These are phyloP conservation scores for Trypanosoma conorhini DNA, from an alignment of 208 protist species.

Conservation along the genomic window DNA sequence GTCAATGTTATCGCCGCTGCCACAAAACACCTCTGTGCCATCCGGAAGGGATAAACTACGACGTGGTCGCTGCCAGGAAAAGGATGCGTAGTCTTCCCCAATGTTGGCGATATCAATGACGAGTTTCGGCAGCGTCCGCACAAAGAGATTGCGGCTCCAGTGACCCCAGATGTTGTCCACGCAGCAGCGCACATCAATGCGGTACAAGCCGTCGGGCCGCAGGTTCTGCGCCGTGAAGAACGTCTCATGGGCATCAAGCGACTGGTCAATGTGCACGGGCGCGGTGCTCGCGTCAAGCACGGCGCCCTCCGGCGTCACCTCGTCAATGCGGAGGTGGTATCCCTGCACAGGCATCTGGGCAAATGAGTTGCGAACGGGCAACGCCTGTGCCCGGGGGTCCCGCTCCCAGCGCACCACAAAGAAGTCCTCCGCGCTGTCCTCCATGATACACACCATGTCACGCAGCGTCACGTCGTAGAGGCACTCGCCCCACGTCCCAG, in stretches of 20 bases:
- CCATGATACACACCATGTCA: slow-evolving; percentile 73
- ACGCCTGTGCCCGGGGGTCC: slow-evolving; percentile 47
- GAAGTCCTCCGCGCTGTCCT: slow-evolving; percentile 78
- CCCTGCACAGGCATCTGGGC: slow-evolving; percentile 47
- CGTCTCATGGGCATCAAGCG: slow-evolving; percentile 26
- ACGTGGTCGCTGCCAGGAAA: slow-evolving; percentile 71
- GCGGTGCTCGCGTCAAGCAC: slow-evolving; percentile 31
- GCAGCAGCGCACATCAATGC: slow-evolving; percentile 78
- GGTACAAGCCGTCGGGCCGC: slow-evolving; percentile 76
- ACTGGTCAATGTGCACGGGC: slow-evolving; percentile 48
- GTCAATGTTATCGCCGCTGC: slow-evolving; percentile 43
- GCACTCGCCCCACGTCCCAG: slow-evolving; percentile 78
- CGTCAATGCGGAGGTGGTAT: slow-evolving; percentile 80
- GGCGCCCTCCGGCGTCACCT: slow-evolving; percentile 56
- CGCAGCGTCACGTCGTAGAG: slow-evolving; percentile 75
- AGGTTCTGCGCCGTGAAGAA: slow-evolving; percentile 58
- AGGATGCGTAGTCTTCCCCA: slow-evolving; percentile 76
- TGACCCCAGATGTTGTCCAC: slow-evolving; percentile 85
- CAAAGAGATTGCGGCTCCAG: slow-evolving; percentile 76
- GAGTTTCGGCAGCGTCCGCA: slow-evolving; percentile 83
- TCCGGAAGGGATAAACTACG: slow-evolving; percentile 57
- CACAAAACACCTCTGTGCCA: slow-evolving; percentile 53
- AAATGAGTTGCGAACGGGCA: slow-evolving; percentile 50
- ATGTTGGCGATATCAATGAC: slow-evolving; percentile 62
- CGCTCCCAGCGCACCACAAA: slow-evolving; percentile 82